Evolutionary conservation across 129 eudicot species (phyloP), one percentile per base, ranked within the genome.

Genomic region (Saposhnikovia divaricata): DNA sequence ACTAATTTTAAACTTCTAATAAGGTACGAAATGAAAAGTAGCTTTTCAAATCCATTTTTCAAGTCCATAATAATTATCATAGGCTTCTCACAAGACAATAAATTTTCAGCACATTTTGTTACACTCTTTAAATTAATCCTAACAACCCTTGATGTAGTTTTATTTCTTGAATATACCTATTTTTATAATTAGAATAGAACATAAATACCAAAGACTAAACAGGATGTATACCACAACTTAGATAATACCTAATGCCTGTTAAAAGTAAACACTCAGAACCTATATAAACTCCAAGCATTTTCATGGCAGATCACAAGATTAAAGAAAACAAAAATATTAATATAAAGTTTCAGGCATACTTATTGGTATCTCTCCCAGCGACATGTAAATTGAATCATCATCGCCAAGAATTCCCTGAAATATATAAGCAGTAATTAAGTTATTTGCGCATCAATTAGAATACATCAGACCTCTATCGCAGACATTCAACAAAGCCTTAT

Each of bases 341-440:
- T 37, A 73, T 55, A 74, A 88, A 88, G 83, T 83, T 72, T 84
- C 78, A 85, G 86, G 89, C 97, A 88, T 96, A 96, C 99, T 90
- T 92, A 92, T 84, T 82, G 99, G 99, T 85, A 94, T 94, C 88
- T 94, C 98, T 86, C 91, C 97, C 82, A 94, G 69, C 21, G 98
- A 90, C 98, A 92, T 94, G 82, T 91, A 94, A 78, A 93, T 93
- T 25, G 93, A 84, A 83, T 94, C 98, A 77, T 91, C 98, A 59
- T 94, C 98, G 61, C 91, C 95, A 75, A 92, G 97, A 78, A 92
- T 90, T 46, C 81, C 98, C 99, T 96, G 95, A 83, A 88, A 87
- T 72, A 87, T 72, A 74, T 38, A 79, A 81, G 77, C 81, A 87
- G 71, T 18, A 21, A 47, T 3, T 28, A 16, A 27, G 38, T 72